Evolutionary conservation across 2,329 filamentous ascomycete species (phyloP), one percentile per base, ranked within the genome.

Genomic region (Knoxdaviesia capensis): DNA sequence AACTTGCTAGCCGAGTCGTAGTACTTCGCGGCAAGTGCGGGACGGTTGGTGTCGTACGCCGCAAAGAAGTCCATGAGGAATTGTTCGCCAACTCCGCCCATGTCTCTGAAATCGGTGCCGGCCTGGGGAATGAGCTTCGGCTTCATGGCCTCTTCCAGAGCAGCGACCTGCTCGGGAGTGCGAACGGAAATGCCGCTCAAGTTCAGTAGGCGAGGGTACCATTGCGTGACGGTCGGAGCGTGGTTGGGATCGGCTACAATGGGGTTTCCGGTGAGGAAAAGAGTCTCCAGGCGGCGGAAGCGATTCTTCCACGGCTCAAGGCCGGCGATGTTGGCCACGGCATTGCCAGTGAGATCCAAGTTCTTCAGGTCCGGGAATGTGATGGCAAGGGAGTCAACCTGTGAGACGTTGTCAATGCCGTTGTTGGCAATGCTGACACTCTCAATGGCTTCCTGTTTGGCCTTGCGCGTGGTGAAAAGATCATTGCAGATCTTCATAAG

Each of bases 331-430:
- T 71, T 74, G 45, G 69, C 65, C 51, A 98, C 74, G 36, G 77
- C 72, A 59, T 96, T 96, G 54, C 78, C 74, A 43, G 84, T 90
- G 30, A 96, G 70, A 50, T 94, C 88, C 8, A 98, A 73, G 49
- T 94, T 87, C 55, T 84, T 78, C 45, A 96, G 65, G 46, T 87
- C 80, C 0, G 87, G 85, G 43, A 96, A 82, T 0, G 82, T 85
- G 41, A 74, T 71, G 7, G 84, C 76, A 1, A 96, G 68, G 1
- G 75, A 68, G 41, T 79, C 83, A 41, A 96, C 79, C 42, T 79
- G 70, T 20, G 64, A 57, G 34, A 94, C 71, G 47, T 81, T 77
- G 41, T 73, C 64, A 38, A 96, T 75, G 46, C 75, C 74, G 58
- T 96, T 96, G 55, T 75, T 74, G 11, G 80, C 77, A 8, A 98